phyloP scores from a whole-genome alignment of 2,329 filamentous ascomycete genomes.

The Xylaria sp. region DNA sequence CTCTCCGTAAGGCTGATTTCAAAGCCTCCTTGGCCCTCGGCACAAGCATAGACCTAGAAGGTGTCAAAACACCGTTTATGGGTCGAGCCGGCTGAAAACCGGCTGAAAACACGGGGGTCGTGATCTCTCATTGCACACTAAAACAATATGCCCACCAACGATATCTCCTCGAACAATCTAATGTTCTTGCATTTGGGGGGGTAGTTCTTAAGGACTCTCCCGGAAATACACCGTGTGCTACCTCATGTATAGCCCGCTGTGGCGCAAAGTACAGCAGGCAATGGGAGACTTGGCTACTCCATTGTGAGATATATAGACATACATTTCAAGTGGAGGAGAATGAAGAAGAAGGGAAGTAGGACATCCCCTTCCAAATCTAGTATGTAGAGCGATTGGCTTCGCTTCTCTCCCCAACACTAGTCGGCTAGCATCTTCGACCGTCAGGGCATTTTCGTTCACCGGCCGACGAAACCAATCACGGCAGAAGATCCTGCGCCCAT shows the following conservation, averaged over 20 bases:
- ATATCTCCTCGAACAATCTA: background rate
- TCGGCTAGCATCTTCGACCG: background rate
- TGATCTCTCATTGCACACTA: background rate
- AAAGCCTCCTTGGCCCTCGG: background rate
- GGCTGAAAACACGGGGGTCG: background rate
- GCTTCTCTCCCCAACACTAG: background rate
- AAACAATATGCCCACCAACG: background rate
- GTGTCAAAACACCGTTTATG: conserved; percentile 1
- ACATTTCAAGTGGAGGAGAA: no score
- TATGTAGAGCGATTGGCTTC: background rate
- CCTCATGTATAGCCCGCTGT: background rate
- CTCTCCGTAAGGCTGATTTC: conserved; percentile 7
- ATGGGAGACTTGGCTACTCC: background rate
- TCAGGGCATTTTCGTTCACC: background rate
- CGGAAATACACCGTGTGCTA: background rate
- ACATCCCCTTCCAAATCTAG: background rate
- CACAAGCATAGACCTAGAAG: background rate
- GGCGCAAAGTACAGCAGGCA: background rate
- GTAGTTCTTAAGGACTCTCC: background rate
- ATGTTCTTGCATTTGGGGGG: conserved; percentile 2
- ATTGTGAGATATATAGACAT: background rate
- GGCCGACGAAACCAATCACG: background rate
- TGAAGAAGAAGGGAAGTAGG: background rate
- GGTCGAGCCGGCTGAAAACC: conserved; percentile 5
- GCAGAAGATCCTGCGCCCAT: background rate